A percentile compares a stretch with the other conserved stretches of the same genome.
phyloP scores from a whole-genome alignment of 2,329 filamentous ascomycete genomes.

The Talaromyces sp. region DNA sequence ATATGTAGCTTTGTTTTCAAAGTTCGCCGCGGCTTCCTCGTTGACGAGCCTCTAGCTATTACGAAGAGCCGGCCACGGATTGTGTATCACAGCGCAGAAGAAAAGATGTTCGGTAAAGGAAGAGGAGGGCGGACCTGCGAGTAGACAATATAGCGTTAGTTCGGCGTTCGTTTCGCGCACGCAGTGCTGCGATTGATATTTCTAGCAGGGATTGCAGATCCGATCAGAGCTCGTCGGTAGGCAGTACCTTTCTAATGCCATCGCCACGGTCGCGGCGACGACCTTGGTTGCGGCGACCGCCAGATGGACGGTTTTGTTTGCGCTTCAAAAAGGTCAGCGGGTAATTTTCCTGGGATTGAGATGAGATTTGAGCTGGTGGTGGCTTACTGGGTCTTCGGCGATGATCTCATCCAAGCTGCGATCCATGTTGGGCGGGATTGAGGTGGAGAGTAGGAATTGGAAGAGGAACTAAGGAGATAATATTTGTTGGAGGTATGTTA shows the following conservation, averaged over 20 bases:
- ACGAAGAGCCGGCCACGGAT: conserved; percentile 25
- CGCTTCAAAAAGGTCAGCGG: conserved; percentile 24
- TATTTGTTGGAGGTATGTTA: background rate
- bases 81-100: conserved; percentile 41
- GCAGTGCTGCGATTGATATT: too few relatives aligned
- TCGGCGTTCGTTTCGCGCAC: conserved; percentile 10
- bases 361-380: background rate
- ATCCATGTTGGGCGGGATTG: conserved; percentile 54
- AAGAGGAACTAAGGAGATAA: background rate
- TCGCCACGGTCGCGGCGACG: conserved; percentile 86
- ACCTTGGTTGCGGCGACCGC: conserved; percentile 50
- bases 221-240: background rate
- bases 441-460: conserved; percentile 1
- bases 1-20: conserved; percentile 35
- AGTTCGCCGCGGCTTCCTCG: conserved; percentile 29
- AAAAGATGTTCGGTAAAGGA: conserved; percentile 35
- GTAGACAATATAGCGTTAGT: conserved; percentile 14
- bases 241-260: conserved; percentile 81
- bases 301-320: conserved; percentile 29
- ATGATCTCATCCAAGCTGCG: conserved; percentile 67
- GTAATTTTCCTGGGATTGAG: background rate
- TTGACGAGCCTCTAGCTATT: conserved; percentile 29
- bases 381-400: conserved; percentile 59
- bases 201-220: background rate
- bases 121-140: conserved; percentile 49